These are phyloP conservation scores for Cyclanthera cordifolia DNA, from an alignment of 306 rosid genomes.

Conservation along the genomic window DNA sequence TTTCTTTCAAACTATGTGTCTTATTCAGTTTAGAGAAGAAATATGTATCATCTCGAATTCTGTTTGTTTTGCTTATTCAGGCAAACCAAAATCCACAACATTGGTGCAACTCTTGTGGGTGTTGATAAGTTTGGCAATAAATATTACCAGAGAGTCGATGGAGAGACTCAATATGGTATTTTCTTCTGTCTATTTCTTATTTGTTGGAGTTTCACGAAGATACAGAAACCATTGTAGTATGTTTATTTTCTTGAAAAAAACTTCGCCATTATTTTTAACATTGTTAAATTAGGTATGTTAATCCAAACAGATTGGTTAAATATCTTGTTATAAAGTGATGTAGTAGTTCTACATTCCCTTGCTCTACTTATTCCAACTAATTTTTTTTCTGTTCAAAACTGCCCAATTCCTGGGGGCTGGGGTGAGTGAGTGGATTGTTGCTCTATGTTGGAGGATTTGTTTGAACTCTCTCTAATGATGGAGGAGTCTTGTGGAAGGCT, in stretches of 20 bases:
- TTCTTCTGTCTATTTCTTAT: neutral
- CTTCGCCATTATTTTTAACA: neutral
- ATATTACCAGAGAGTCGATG: conserved; percentile 67
- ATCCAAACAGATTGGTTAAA: neutral
- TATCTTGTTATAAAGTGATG: neutral
- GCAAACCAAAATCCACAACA: conserved; percentile 96
- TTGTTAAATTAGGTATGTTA: no score
- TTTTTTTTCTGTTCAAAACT: neutral
- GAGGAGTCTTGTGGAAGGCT: neutral
- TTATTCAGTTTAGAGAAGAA: neutral
- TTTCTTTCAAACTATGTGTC: neutral
- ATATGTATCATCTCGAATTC: neutral
- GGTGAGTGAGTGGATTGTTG: no score
- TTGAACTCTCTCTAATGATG: neutral
- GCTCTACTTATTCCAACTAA: neutral
- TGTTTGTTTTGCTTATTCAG: conserved; percentile 34
- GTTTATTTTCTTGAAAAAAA: neutral
- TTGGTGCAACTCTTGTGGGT: conserved; percentile 82
- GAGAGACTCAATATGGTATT: conserved; percentile 50
- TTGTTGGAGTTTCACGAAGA: neutral
- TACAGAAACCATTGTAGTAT: no score
- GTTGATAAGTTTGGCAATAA: conserved; percentile 87
- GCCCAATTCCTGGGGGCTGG: neutral
- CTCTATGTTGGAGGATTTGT: neutral
- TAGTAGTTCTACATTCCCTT: neutral